Evolutionary conservation across 768 basidiomycete genomes (phyloP).

Genomic region (Leccinum uliginosum): DNA sequence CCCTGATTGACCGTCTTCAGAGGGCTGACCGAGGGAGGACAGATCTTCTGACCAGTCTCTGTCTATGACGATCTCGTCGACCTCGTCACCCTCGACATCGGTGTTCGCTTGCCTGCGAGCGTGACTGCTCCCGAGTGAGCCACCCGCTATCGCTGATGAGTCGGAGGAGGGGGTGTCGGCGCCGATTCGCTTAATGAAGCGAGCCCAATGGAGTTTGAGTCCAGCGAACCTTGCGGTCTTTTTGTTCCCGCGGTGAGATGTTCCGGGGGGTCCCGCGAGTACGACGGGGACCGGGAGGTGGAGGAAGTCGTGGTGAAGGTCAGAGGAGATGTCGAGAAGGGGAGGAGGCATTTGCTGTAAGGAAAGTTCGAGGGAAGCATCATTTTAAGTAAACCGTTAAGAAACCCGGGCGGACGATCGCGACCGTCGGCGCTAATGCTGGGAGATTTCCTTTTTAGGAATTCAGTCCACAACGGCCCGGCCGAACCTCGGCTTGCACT

Average conservation of each 20-base stretch:
- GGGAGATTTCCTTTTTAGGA: neutral
- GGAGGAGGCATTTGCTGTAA: neutral
- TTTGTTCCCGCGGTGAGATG: conserved; percentile 27
- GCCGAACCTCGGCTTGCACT: conserved; percentile 15
- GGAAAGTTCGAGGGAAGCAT: neutral
- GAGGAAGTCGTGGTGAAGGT: conserved; percentile 10
- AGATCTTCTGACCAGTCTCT: conserved; percentile 61
- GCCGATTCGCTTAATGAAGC: conserved; percentile 51
- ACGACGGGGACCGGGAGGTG: conserved; percentile 42
- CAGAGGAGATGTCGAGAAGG: neutral
- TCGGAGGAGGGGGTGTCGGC: conserved; percentile 56
- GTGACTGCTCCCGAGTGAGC: conserved; percentile 38
- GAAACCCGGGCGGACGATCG: neutral
- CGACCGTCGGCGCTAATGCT: neutral
- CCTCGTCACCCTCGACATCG: conserved; percentile 35
- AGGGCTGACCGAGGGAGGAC: conserved; percentile 49
- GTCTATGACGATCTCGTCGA: conserved; percentile 76
- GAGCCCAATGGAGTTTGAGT: conserved; percentile 44
- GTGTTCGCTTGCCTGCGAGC: conserved; percentile 28
- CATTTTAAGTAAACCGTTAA: neutral
- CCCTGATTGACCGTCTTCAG: conserved; percentile 48
- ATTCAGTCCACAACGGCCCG: neutral
- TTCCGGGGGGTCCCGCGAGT: conserved; percentile 24
- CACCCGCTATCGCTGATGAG: conserved; percentile 49
- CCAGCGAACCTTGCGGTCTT: conserved; percentile 38